Base-by-base conservation (phyloP, 345 rosid genomes). In the Chamaenerion angustifolium region DNA sequence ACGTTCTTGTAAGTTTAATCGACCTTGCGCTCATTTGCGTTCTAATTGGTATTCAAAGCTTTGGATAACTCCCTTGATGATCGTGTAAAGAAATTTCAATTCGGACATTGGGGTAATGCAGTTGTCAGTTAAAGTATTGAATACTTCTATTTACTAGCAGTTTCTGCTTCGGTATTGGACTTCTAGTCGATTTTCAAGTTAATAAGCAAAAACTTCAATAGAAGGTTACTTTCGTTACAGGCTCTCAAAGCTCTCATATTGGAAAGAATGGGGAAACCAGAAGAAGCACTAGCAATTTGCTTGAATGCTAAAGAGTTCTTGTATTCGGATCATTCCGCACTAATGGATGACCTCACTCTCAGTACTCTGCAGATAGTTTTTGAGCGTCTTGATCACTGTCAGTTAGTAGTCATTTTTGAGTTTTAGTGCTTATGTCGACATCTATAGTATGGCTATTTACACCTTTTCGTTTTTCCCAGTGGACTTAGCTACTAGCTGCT, bases 321-420 rank as follows among this genome's bases (percentile, higher is more conserved):
- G 18, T 72, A 72, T 46, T 72, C 79, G 65, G 79, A 80, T 46
- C 95, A 92, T 46, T 65, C 93, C 1, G 54, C 74, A 12, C 61
- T 87, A 67, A 82, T 82, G 84, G 98, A 92, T 71, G 98, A 92
- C 68, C 88, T 87, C 59, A 92, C 96, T 54, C 98, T 92, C 54
- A 87, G 96, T 60, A 92, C 98, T 2, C 56, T 92, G 61, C 96
- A 87, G 54, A 82, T 78, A 64, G 98, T 88, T 45, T 79, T 87
- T 60, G 95, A 92, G 66, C 83, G 95, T n/a, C 95, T 88, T 10
- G 89, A 88, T 66, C 98, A 68, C 54, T 69, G 98, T 92, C 23
- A 66, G 96, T 76, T 43, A 58, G n/a, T 14, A 8, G 3, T 17
- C 40, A 16, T 12, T 43, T 62, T 42, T 13, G 50, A 15, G 15